Percentiles rank a stretch among this genome's conserved stretches.
Evolutionary conservation across 208 protist species (phyloP).

Genomic region (Acanthamoeba divionensis): DNA sequence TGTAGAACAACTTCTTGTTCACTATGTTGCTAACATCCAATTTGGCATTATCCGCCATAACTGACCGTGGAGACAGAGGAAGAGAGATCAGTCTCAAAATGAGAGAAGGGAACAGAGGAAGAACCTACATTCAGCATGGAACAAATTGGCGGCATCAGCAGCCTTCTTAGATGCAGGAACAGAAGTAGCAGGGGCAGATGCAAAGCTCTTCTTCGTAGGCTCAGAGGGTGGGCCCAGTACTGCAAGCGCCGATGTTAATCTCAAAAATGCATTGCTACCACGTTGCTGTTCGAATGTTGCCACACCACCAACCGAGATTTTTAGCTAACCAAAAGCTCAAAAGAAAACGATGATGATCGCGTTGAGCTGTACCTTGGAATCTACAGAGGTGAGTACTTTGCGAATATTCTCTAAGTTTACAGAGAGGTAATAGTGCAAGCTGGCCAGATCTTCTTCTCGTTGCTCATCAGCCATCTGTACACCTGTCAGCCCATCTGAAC

Average conservation of each 20-base stretch:
- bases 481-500: not conserved
- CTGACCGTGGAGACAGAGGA: not conserved
- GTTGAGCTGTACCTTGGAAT: too few species aligned
- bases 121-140: not conserved
- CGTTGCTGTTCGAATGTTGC: not conserved
- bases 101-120: not conserved
- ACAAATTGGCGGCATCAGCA: not conserved
- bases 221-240: conserved; percentile 59
- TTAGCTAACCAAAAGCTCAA: too few species aligned
- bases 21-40: not conserved
- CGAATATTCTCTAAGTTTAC: conserved; percentile 52
- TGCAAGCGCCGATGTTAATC: conserved; percentile 27
- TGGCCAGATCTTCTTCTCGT: conserved; percentile 53
- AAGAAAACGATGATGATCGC: too few species aligned
- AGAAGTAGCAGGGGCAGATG: not conserved
- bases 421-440: conserved; percentile 48
- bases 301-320: not conserved
- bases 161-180: not conserved
- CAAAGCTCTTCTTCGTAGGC: conserved; percentile 12
- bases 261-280: not conserved
- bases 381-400: not conserved
- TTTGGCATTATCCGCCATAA: conserved; percentile 26
- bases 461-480: conserved; percentile 16
- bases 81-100: not conserved
- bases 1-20: conserved; percentile 62